These are phyloP conservation scores for Porogramme epimiltina DNA, from an alignment of 1,284 basidiomycete genomes.

Conservation along the genomic window DNA sequence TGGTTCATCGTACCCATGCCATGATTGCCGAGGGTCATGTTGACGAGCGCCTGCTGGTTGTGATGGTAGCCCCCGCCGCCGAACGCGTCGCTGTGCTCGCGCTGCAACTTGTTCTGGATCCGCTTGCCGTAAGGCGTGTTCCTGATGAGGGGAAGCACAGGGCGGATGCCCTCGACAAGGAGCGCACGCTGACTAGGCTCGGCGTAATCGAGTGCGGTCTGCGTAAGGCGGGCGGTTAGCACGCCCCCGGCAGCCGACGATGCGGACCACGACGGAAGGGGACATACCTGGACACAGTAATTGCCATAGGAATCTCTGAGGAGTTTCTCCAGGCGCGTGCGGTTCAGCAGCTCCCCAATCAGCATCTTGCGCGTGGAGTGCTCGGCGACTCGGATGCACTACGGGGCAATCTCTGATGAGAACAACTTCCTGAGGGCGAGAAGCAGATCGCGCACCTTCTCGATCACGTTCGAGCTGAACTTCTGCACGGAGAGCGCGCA, in stretches of 20 bases:
- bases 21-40: slow-evolving; percentile 58
- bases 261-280: too few species aligned
- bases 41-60: slow-evolving; percentile 62
- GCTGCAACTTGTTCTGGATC: slow-evolving; percentile 95
- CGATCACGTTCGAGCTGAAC: slow-evolving; percentile 95
- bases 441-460: slow-evolving; percentile 60
- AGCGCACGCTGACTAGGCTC: slow-evolving; percentile 84
- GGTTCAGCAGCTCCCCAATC: slow-evolving; percentile 95
- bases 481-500: slow-evolving; percentile 98
- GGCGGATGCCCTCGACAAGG: slow-evolving; percentile 93
- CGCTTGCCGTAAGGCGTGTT: slow-evolving; percentile 98
- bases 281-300: slow-evolving; percentile 84
- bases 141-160: slow-evolving; percentile 93
- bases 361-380: slow-evolving; percentile 92
- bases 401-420: slow-evolving; percentile 2
- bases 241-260: slow-evolving; percentile 6
- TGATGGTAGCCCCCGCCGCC: slow-evolving; percentile 49
- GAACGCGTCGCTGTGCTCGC: slow-evolving; percentile 81
- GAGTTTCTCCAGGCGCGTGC: slow-evolving; percentile 93
- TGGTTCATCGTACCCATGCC: slow-evolving; percentile 44
- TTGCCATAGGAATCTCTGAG: slow-evolving; percentile 94
- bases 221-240: slow-evolving; percentile 8
- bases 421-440: not conserved
- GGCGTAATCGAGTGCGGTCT: slow-evolving; percentile 96
- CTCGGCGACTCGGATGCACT: slow-evolving; percentile 98